Evolutionary conservation across 2,329 filamentous ascomycete species (phyloP).

Genomic region (Tolypocladium nubicola): DNA sequence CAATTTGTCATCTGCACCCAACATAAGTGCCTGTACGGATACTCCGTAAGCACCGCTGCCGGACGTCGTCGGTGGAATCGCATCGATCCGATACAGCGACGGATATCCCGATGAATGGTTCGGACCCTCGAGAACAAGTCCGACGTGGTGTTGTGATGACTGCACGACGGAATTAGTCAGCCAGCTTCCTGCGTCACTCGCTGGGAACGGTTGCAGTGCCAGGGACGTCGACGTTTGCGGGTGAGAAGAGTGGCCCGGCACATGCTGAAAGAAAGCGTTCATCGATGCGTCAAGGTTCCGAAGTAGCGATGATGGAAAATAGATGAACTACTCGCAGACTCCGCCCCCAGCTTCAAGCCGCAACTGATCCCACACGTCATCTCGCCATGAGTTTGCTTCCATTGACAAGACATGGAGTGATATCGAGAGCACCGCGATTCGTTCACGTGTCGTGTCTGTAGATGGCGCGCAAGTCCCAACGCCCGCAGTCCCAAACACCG

Average conservation of each 20-base stretch:
- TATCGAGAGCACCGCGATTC: not conserved
- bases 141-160: no score
- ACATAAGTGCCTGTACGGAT: not conserved
- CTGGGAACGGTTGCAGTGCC: not conserved
- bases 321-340: not conserved
- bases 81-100: not conserved
- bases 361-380: not conserved
- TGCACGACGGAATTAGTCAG: not conserved
- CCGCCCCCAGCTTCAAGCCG: not conserved
- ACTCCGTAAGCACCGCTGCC: no score
- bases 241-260: not conserved
- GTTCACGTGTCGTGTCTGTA: not conserved
- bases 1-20: not conserved
- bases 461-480: not conserved
- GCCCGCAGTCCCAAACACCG: not conserved
- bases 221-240: not conserved
- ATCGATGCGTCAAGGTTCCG: not conserved
- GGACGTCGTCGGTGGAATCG: no score
- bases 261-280: not conserved
- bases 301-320: not conserved
- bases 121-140: no score
- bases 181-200: not conserved
- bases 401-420: not conserved
- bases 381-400: not conserved
- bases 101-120: not conserved